Evolutionary conservation across 768 basidiomycete species (phyloP).

Genomic region (Megacollybia marginata): DNA sequence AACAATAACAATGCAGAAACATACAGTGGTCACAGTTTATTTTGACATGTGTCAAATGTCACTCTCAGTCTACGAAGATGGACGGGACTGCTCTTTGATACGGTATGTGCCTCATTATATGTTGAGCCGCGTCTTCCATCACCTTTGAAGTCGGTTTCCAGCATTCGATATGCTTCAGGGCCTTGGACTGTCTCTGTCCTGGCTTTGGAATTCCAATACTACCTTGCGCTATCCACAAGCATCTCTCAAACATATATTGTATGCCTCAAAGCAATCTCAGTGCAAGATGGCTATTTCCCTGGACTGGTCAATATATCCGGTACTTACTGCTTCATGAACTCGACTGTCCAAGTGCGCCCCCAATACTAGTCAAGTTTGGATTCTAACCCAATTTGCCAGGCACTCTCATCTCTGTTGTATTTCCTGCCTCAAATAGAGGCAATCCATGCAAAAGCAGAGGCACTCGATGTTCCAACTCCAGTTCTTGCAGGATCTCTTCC

Average conservation of each 20-base stretch:
- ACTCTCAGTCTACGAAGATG: too few species aligned
- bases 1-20: too few species aligned
- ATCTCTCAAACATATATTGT: slow-evolving; percentile 6
- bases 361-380: not conserved
- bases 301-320: slow-evolving; percentile 95
- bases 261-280: slow-evolving; percentile 4
- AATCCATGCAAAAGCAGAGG: slow-evolving; percentile 71
- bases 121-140: too few species aligned
- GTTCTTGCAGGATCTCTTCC: slow-evolving; percentile 65
- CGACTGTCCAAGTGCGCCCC: slow-evolving; percentile 72
- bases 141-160: slow-evolving; percentile 23
- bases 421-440: slow-evolving; percentile 74
- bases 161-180: slow-evolving; percentile 51
- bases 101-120: too few species aligned
- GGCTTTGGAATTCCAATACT: slow-evolving; percentile 47
- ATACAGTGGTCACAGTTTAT: too few species aligned
- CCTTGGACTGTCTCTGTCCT: slow-evolving; percentile 48
- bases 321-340: slow-evolving; percentile 97
- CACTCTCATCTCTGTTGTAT: slow-evolving; percentile 80
- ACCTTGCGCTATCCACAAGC: slow-evolving; percentile 8
- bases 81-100: too few species aligned
- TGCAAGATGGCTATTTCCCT: slow-evolving; percentile 60
- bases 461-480: slow-evolving; percentile 75
- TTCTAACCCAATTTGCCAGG: slow-evolving; percentile 39
- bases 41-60: too few species aligned